These are phyloP conservation scores for Sporothrix curviconia DNA, from an alignment of 2,329 filamentous ascomycete genomes.

Conservation along the genomic window DNA sequence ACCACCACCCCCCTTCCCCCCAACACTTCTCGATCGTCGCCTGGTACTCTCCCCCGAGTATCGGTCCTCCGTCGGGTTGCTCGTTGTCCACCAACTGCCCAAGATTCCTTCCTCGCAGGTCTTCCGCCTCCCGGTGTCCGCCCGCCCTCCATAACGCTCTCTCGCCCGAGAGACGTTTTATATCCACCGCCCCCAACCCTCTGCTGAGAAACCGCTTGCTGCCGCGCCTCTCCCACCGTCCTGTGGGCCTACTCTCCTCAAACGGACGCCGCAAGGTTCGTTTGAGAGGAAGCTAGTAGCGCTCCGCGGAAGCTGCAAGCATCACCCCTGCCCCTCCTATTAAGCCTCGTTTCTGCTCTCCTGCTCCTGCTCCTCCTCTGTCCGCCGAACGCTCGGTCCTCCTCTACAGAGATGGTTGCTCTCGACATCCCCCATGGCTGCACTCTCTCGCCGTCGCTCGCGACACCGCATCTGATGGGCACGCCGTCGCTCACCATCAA, in stretches of 20 bases:
- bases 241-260: slow-evolving; percentile 96
- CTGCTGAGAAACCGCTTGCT: slow-evolving; percentile 53
- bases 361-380: not conserved
- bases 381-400: not conserved
- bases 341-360: not conserved
- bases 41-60: slow-evolving; percentile 47
- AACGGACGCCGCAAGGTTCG: slow-evolving; percentile 89
- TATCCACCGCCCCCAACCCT: slow-evolving; percentile 25
- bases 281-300: slow-evolving; percentile 97
- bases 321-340: not conserved
- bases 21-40: slow-evolving; percentile 61
- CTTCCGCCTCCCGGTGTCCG: slow-evolving; percentile 74
- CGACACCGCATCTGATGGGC: slow-evolving; percentile 59
- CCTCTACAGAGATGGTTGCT: slow-evolving; percentile 67
- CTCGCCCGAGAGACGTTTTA: slow-evolving; percentile 58
- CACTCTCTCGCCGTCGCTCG: slow-evolving; percentile 74
- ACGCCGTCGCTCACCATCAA: slow-evolving; percentile 94
- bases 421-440: slow-evolving; percentile 73
- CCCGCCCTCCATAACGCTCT: slow-evolving; percentile 82
- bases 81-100: slow-evolving; percentile 46
- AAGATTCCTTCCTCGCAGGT: slow-evolving; percentile 83
- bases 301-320: slow-evolving; percentile 63
- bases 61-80: slow-evolving; percentile 47
- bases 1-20: slow-evolving; percentile 20
- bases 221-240: slow-evolving; percentile 78